Evolutionary conservation across 352 stramenopile species (phyloP).

Genomic region (Pythium scleroteichum): DNA sequence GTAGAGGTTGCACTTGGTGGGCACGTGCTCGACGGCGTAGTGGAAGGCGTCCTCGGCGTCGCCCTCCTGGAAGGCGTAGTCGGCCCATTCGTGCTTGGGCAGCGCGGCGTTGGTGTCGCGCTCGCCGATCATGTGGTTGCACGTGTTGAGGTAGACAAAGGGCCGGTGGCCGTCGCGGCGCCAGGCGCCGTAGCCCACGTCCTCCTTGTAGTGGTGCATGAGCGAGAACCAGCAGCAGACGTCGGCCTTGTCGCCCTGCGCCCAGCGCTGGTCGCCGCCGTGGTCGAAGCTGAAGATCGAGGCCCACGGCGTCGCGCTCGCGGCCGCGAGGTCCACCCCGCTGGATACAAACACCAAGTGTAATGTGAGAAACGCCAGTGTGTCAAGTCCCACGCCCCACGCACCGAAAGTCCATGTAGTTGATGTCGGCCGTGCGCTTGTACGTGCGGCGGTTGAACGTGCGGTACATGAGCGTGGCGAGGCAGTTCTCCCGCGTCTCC

Average conservation of each 20-base stretch:
- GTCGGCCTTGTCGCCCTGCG: slow-evolving; percentile 82
- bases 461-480: slow-evolving; percentile 80
- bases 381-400: too few species aligned
- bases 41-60: slow-evolving; percentile 67
- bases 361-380: neutral
- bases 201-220: slow-evolving; percentile 84
- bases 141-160: slow-evolving; percentile 86
- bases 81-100: slow-evolving; percentile 76
- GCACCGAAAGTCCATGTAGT: slow-evolving; percentile 86
- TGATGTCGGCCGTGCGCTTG: slow-evolving; percentile 89
- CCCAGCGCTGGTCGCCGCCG: slow-evolving; percentile 75
- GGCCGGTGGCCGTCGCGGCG: slow-evolving; percentile 48
- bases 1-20: slow-evolving; percentile 89
- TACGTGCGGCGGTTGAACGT: slow-evolving; percentile 86
- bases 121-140: slow-evolving; percentile 90
- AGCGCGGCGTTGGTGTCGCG: slow-evolving; percentile 78
- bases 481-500: slow-evolving; percentile 68
- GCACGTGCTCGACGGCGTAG: slow-evolving; percentile 80
- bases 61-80: slow-evolving; percentile 80
- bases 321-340: slow-evolving; percentile 60
- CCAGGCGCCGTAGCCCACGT: slow-evolving; percentile 57
- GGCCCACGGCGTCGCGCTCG: slow-evolving; percentile 46
- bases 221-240: slow-evolving; percentile 87
- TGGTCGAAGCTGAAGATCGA: slow-evolving; percentile 77
- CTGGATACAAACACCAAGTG: slow-evolving; percentile 22